Evolutionary conservation across 164 flowering plant species (phyloP).

Genomic region (Macadamia tetraphylla): DNA sequence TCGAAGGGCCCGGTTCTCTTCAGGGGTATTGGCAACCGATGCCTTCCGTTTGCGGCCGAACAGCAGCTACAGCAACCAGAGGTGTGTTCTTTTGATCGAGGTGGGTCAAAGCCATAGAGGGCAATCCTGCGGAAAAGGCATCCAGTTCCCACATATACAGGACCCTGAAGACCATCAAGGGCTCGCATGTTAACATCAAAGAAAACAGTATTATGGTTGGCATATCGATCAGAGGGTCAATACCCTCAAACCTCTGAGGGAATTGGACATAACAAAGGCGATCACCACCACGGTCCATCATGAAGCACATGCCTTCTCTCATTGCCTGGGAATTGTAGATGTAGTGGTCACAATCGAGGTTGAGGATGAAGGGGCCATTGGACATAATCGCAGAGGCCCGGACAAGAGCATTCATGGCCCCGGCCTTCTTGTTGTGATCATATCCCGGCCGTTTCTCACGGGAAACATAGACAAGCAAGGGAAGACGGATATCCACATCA

Average conservation of each 20-base stretch:
- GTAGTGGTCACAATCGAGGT: slow-evolving; percentile 90
- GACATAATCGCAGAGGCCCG: slow-evolving; percentile 90
- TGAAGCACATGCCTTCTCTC: slow-evolving; percentile 88
- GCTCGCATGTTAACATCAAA: slow-evolving; percentile 89
- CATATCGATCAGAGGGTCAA: slow-evolving; percentile 87
- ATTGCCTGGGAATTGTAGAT: slow-evolving; percentile 71
- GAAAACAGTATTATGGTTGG: slow-evolving; percentile 86
- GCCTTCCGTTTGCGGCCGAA: slow-evolving; percentile 23
- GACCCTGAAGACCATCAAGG: slow-evolving; percentile 92
- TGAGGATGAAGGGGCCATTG: slow-evolving; percentile 86
- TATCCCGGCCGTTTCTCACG: slow-evolving; percentile 92
- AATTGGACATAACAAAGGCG: slow-evolving; percentile 75
- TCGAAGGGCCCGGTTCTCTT: slow-evolving; percentile 39
- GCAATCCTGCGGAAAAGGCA: slow-evolving; percentile 84
- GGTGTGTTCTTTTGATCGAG: slow-evolving; percentile 33
- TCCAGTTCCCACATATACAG: slow-evolving; percentile 95
- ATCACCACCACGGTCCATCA: slow-evolving; percentile 92
- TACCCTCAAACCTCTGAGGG: slow-evolving; percentile 87
- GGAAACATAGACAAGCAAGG: slow-evolving; percentile 72
- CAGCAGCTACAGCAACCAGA: slow-evolving; percentile 51
- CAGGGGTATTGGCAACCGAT: slow-evolving; percentile 24
- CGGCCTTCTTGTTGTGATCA: slow-evolving; percentile 95
- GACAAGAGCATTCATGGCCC: slow-evolving; percentile 91
- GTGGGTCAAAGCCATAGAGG: slow-evolving; percentile 84
- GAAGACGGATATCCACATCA: slow-evolving; percentile 76